Percentiles rank a stretch among this genome's conserved stretches.
Conservation (phyloP, 306 rosid genomes). For the Arachis stenosperma region DNA sequence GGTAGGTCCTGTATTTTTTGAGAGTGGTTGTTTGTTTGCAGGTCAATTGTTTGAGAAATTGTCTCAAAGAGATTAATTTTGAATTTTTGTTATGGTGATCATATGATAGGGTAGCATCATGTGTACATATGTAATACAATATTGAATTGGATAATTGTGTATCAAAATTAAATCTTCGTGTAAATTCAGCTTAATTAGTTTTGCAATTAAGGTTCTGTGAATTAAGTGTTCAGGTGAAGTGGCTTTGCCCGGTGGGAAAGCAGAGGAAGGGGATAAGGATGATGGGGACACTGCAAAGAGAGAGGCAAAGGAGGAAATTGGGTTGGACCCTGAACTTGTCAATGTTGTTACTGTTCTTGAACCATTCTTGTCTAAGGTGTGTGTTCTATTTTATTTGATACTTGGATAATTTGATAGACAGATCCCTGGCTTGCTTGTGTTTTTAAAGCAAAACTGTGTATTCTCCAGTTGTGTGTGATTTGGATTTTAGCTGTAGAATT, state of each 20-base stretch:
- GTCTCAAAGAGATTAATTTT: neutral
- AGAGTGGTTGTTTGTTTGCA: neutral
- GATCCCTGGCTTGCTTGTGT: conserved; percentile 25
- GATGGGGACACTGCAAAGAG: conserved; percentile 89
- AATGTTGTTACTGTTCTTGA: conserved; percentile 81
- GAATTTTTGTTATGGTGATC: neutral
- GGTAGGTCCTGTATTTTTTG: conserved; percentile 53
- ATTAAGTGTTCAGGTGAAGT: conserved; percentile 74
- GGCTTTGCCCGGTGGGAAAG: conserved; percentile 95
- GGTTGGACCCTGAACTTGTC: conserved; percentile 83
- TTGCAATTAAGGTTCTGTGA: conserved; percentile 3
- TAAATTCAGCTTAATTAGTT: conserved; percentile 40
- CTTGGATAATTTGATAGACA: conserved; percentile 13
- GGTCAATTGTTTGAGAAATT: neutral
- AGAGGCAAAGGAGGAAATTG: conserved; percentile 93
- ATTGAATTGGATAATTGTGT: neutral
- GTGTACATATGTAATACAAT: neutral
- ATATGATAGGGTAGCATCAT: too few relatives aligned
- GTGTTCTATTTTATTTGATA: neutral
- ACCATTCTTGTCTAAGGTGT: conserved; percentile 94
- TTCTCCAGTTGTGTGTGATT: neutral
- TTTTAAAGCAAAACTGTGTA: conserved; percentile 32
- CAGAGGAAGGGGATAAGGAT: conserved; percentile 86
- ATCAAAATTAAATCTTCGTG: neutral
- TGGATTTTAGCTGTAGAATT: conserved; percentile 5